A percentile compares a stretch with the other conserved stretches of the same genome.
Conservation (phyloP, 2,329 filamentous ascomycete genomes). For the Ploettnerulaceae sp. region DNA sequence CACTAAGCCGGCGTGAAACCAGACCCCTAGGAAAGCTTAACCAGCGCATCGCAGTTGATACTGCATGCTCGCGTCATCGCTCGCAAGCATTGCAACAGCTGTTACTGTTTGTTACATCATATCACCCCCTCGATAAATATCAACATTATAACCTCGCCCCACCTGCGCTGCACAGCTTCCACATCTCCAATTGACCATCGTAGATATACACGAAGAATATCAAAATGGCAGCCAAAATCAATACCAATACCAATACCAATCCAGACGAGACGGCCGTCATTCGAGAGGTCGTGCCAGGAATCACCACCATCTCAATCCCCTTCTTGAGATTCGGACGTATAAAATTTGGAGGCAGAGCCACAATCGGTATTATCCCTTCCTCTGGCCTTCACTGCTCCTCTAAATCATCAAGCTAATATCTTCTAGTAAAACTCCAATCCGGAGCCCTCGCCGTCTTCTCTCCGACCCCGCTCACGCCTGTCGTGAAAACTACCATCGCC, state of each 20-base stretch:
- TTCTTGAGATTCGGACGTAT: constrained; percentile 76
- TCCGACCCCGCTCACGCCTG: constrained; percentile 76
- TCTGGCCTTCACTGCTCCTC: background rate
- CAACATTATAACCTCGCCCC: background rate
- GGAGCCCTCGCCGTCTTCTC: constrained; percentile 86
- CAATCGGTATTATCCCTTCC: constrained; percentile 57
- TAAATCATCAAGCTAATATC: background rate
- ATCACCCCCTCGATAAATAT: too few relatives aligned
- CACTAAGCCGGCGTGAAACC: background rate
- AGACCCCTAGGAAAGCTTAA: background rate
- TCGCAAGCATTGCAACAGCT: too few relatives aligned
- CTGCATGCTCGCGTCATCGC: constrained; percentile 2
- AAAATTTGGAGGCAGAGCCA: constrained; percentile 82
- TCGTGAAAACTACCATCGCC: constrained; percentile 59
- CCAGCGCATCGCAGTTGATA: background rate
- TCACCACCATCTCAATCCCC: constrained; percentile 75
- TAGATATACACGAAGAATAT: background rate
- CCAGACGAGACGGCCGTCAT: constrained; percentile 86
- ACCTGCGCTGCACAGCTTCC: background rate
- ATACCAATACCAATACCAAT: constrained; percentile 59
- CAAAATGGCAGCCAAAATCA: constrained; percentile 43
- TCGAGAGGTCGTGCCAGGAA: constrained; percentile 72
- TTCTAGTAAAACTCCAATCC: constrained; percentile 67
- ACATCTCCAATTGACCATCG: background rate
- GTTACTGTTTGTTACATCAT: too few relatives aligned